Evolutionary conservation across 2,329 filamentous ascomycete genomes (phyloP), one percentile per base, ranked within the genome.

Genomic region (Scedosporium apiospermum): DNA sequence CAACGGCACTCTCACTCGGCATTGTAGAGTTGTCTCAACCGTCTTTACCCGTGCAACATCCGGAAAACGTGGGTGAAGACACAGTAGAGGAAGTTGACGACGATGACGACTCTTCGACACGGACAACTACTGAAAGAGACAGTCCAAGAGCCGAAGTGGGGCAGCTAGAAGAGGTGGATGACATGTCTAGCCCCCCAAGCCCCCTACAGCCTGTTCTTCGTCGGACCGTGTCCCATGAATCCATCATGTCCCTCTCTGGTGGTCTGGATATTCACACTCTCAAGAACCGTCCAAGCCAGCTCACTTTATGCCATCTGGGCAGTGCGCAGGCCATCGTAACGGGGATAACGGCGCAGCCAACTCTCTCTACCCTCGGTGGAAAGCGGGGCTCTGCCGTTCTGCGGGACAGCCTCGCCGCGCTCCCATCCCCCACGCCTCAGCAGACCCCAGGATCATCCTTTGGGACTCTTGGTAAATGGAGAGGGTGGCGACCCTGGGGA

Each of bases 251-350:
- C 0, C 82, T 96, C 1, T 85, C 88, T 0, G 92, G 91, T 3
- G 92, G 92, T 2, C 88, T 96, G 72, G 93, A 97, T 71, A 96
- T 96, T 59, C 92, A 96, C 72, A 92, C 89, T 0, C 80, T 96
- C 4, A 87, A 88, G 68, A 81, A 82, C 1, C 84, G 89, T 3
- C 90, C 91, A 0, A 90, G 89, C 41, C 90, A 96, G 69, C 82
- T 95, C 64, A 84, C 87, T 23, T 70, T 85, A 65, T 71, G 81
- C 60, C 77, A 79, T 38, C 75, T 83, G 26, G 84, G 81, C 63
- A 78, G 78, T 63, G 77, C 78, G 49, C 83, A 82, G 42, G 78
- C 79, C 46, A 83, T 83, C 38, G 75, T 87, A 53, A 83, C 82
- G 46, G 80, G 81, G n/a, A 77, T 88, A 4, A 82, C 78, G 0